phyloP scores from a whole-genome alignment of 805 yeast species.

The Lipomyces mesembrius region DNA sequence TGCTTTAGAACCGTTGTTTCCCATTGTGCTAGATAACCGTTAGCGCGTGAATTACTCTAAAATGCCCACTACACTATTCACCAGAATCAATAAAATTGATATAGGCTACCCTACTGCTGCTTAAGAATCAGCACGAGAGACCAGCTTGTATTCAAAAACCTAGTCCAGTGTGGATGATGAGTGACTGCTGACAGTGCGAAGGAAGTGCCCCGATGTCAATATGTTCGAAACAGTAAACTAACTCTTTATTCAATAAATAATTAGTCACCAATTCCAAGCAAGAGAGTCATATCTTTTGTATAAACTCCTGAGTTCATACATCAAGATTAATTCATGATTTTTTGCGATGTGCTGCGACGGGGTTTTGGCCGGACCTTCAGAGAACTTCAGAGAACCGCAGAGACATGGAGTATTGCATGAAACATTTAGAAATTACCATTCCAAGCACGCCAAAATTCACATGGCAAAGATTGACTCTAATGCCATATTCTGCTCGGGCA shows the following conservation, averaged over 20 bases:
- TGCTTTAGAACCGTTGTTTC: slow-evolving; percentile 47
- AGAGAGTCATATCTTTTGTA: neutral
- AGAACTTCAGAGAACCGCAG: neutral
- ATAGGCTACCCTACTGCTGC: neutral
- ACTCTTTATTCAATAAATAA: neutral
- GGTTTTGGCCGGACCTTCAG: neutral
- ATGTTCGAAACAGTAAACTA: neutral
- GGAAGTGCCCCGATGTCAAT: neutral
- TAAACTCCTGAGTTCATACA: no score
- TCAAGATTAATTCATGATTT: neutral
- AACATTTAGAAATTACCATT: neutral
- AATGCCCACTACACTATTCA: neutral
- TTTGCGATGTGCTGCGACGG: neutral
- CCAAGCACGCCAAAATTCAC: neutral
- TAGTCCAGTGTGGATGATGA: neutral
- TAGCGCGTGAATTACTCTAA: neutral
- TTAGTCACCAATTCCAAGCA: neutral
- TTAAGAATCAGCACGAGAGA: neutral
- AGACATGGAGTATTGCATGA: neutral
- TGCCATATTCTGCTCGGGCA: neutral
- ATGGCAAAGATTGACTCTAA: neutral
- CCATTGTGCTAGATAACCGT: slow-evolving; percentile 42
- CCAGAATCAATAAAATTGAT: neutral
- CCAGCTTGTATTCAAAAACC: neutral
- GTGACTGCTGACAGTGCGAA: neutral